Conservation (phyloP, 495 filamentous ascomycete genomes). For the Penicillium cosmopolitanum region DNA sequence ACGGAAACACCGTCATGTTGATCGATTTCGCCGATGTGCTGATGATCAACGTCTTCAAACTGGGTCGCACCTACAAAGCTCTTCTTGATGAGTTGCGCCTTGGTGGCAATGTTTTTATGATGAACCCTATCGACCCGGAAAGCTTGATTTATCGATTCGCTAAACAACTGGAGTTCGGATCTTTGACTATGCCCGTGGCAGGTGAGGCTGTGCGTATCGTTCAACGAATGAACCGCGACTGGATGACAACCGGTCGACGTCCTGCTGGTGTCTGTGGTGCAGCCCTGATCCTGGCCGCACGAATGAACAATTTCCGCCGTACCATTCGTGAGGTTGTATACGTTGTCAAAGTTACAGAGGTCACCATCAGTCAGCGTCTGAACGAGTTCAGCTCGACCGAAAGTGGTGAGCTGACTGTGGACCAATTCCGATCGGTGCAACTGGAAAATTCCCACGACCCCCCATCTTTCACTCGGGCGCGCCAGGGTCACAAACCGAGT, state of each 20-base stretch:
- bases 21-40: constrained; percentile 93
- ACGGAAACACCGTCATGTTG: constrained; percentile 69
- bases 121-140: constrained; percentile 73
- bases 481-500: constrained; percentile 47
- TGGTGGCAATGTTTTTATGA: constrained; percentile 50
- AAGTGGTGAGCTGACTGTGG: constrained; percentile 77
- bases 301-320: constrained; percentile 96
- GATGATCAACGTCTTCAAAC: constrained; percentile 83
- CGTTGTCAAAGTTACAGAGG: constrained; percentile 90
- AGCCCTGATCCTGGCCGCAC: constrained; percentile 88
- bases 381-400: constrained; percentile 86
- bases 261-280: constrained; percentile 95
- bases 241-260: constrained; percentile 91
- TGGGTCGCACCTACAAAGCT: constrained; percentile 81
- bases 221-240: constrained; percentile 90
- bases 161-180: constrained; percentile 83
- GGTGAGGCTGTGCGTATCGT: constrained; percentile 83
- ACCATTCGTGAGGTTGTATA: constrained; percentile 93
- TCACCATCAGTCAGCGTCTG: constrained; percentile 85
- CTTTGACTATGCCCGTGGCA: constrained; percentile 75
- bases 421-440: constrained; percentile 78
- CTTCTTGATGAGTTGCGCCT: constrained; percentile 68
- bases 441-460: constrained; percentile 73
- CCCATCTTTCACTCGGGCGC: constrained; percentile 74
- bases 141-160: constrained; percentile 89